Base-by-base conservation (phyloP, 2,329 filamentous ascomycete species). In the Tolypocladium endophyticum region DNA sequence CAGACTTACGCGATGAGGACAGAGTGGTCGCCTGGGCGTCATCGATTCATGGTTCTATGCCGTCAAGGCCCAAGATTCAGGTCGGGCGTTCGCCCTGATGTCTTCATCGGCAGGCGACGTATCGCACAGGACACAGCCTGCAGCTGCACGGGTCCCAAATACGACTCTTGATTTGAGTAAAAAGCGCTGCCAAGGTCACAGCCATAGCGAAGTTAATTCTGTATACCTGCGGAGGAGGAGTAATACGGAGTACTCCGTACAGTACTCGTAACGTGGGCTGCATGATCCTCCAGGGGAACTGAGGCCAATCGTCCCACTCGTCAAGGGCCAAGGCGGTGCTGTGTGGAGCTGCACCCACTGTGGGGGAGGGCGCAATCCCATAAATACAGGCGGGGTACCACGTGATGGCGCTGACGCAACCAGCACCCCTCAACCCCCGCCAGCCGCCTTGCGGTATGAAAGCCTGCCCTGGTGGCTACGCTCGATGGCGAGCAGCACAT, bases 401-500 rank as follows among this genome's bases (percentile, higher is more conserved):
- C 30, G 50, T 54, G 50, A 54, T 20, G 2, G 20, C 30, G n/a
- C 28, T 2, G 55, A 16, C 23, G 41, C 45, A 50, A 35, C 53
- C 28, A 23, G 53, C 33, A 14, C 45, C 47, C 20, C 23, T 45
- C 30, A 50, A 39, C 56, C 55, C 39, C 3, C 18, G 41, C 36
- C 56, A 39, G n/a, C 18, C 9, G 45, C 18, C 14, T 20, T 16
- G 50, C 35, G 20, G 35, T 14, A 35, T 54, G 50, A 54, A 11
- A 14, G 30, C 28, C 28, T 18, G 25, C 25, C 8, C 45, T 30
- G 45, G 14, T 8, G 7, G 47, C 23, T 25, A n/a, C 56, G 20
- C 38, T 39, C 55, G 41, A 64, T 65, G 64, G 55, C 57, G 35
- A 58, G 54, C 28, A 59, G 58, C 20, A 61, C 56, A 50, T 59